Conservation (phyloP, 208 protist species). For the Angomonas ambiguus region DNA sequence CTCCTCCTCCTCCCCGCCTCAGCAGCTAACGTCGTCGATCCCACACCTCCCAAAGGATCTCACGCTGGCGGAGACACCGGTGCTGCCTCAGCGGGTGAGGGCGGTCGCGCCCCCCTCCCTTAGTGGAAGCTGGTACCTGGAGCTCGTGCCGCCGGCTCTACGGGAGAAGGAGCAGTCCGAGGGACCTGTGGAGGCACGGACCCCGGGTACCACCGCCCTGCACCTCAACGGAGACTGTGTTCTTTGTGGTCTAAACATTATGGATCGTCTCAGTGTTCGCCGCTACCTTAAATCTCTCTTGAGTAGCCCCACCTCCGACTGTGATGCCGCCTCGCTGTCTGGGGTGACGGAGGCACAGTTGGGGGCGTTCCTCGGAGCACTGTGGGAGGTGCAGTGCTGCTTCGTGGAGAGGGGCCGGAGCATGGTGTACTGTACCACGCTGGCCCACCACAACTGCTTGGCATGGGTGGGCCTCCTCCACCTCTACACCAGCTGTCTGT, state of each 20-base stretch:
- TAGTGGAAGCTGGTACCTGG: not conserved
- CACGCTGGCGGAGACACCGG: not conserved
- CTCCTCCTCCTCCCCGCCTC: not conserved
- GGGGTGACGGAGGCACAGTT: constrained; percentile 47
- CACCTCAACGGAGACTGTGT: constrained; percentile 32
- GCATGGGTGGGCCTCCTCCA: constrained; percentile 56
- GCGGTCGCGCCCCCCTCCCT: not conserved
- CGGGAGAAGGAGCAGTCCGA: too few relatives aligned
- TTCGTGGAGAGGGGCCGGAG: not conserved
- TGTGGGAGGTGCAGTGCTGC: constrained; percentile 43
- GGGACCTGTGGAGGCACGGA: too few relatives aligned
- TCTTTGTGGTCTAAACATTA: constrained; percentile 63
- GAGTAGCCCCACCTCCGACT: constrained; percentile 26
- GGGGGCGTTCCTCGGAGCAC: constrained; percentile 43
- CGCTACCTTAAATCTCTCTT: constrained; percentile 43
- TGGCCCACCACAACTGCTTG: constrained; percentile 74
- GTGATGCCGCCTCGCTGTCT: constrained; percentile 35
- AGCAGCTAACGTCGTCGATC: too few relatives aligned
- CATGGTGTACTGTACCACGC: not conserved
- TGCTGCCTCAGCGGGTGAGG: not conserved
- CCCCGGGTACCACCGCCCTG: not conserved
- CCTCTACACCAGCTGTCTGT: constrained; percentile 4
- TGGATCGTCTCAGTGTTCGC: constrained; percentile 34
- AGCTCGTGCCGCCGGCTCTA: not conserved
- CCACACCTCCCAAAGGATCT: too few relatives aligned